A percentile compares a stretch with the other conserved stretches of the same genome.
These are phyloP conservation scores for Macroventuria anomochaeta DNA, from an alignment of 2,329 filamentous ascomycete species.

Conservation along the genomic window DNA sequence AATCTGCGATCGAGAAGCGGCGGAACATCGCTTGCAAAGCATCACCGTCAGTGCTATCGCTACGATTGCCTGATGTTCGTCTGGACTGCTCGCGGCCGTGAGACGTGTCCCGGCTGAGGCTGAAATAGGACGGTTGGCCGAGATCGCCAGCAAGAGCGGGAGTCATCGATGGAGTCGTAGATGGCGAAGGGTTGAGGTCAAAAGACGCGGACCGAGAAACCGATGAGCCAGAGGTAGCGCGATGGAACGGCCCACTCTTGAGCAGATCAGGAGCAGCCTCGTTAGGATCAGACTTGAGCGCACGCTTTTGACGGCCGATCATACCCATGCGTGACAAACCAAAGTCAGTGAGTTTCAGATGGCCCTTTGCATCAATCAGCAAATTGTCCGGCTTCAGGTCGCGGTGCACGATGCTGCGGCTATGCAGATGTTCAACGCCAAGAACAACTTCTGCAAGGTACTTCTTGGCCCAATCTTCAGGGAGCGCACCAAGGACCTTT, in stretches of 20 bases:
- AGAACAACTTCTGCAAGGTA: conserved; percentile 95
- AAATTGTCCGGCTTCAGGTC: conserved; percentile 97
- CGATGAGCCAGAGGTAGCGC: conserved; percentile 85
- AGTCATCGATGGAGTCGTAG: conserved; percentile 84
- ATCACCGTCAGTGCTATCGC: conserved; percentile 92
- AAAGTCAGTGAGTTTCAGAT: conserved; percentile 97
- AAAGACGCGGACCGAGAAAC: conserved; percentile 80
- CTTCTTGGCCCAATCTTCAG: conserved; percentile 98
- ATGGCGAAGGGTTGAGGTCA: conserved; percentile 83
- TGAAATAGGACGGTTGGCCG: conserved; percentile 95
- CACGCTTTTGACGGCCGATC: conserved; percentile 93
- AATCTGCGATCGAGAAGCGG: conserved; percentile 63
- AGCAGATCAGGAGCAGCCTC: conserved; percentile 92
- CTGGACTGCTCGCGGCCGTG: conserved; percentile 66
- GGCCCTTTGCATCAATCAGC: conserved; percentile 94
- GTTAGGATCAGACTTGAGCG: conserved; percentile 69
- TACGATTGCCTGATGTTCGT: conserved; percentile 80
- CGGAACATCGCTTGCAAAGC: conserved; percentile 81
- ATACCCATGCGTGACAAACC: conserved; percentile 96
- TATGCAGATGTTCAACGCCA: conserved; percentile 96
- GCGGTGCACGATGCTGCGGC: conserved; percentile 92
- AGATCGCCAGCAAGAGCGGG: conserved; percentile 72
- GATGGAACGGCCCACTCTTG: conserved; percentile 88
- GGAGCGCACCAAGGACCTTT: conserved; percentile 88
- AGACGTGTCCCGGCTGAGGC: conserved; percentile 66